These are phyloP conservation scores for Ganoderma multipileum DNA, from an alignment of 1,284 basidiomycete genomes.

Conservation along the genomic window DNA sequence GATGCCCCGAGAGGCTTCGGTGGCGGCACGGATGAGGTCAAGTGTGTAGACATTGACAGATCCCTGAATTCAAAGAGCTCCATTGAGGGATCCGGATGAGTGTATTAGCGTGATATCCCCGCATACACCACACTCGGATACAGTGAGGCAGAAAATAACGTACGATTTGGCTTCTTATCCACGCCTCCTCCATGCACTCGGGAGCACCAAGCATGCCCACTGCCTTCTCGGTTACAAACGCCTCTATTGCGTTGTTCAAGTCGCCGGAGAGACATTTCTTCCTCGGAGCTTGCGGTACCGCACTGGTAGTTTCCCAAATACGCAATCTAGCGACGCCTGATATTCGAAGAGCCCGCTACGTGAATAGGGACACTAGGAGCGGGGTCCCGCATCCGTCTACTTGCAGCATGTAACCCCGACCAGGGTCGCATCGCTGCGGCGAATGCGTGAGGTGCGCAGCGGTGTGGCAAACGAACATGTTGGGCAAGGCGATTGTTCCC, in stretches of 20 bases:
- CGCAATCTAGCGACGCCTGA: constrained; percentile 54
- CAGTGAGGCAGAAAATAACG: not conserved
- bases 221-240: constrained; percentile 74
- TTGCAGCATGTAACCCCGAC: constrained; percentile 51
- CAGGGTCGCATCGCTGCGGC: constrained; percentile 56
- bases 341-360: constrained; percentile 64
- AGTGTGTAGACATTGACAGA: constrained; percentile 72
- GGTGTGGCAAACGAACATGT: constrained; percentile 78
- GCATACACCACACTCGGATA: not conserved
- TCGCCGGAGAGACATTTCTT: constrained; percentile 63
- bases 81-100: constrained; percentile 68
- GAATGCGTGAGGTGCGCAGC: constrained; percentile 61
- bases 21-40: constrained; percentile 65
- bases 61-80: constrained; percentile 79
- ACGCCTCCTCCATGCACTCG: constrained; percentile 85
- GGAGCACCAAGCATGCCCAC: constrained; percentile 81
- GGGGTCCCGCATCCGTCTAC: constrained; percentile 55
- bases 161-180: constrained; percentile 57
- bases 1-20: constrained; percentile 44
- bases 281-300: constrained; percentile 54
- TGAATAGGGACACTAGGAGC: constrained; percentile 60
- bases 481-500: constrained; percentile 78
- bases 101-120: constrained; percentile 34
- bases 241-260: constrained; percentile 75
- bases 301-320: constrained; percentile 73